Conservation (phyloP, 2,329 filamentous ascomycete species). For the Mycosphaerella sp. region DNA sequence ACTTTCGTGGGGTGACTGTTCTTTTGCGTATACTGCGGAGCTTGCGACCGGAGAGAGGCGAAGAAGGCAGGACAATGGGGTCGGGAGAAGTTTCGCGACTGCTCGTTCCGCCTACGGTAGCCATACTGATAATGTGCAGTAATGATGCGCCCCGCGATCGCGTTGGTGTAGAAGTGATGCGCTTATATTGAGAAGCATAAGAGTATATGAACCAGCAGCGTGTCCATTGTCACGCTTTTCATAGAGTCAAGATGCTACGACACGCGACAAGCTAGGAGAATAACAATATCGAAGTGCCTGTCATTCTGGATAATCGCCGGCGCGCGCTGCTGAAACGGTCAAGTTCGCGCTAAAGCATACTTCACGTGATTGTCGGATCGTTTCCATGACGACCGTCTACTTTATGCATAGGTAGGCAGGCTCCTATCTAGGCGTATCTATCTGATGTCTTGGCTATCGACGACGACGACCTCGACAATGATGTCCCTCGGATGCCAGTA, state of each 20-base stretch:
- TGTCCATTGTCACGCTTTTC: neutral
- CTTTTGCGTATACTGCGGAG: neutral
- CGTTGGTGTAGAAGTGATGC: neutral
- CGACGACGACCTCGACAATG: neutral
- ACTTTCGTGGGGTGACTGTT: conserved; percentile 11
- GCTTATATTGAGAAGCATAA: neutral
- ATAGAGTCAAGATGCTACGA: neutral
- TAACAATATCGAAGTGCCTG: neutral
- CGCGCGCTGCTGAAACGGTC: neutral
- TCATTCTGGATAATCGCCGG: neutral
- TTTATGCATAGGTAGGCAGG: neutral
- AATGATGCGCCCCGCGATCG: neutral
- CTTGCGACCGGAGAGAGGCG: conserved; percentile 25
- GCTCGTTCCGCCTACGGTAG: neutral
- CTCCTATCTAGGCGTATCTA: neutral
- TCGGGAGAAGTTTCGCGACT: conserved; percentile 31
- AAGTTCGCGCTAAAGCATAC: no score
- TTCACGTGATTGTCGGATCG: conserved; percentile 1
- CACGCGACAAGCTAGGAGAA: neutral
- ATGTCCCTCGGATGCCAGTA: conserved; percentile 15
- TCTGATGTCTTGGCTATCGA: no score
- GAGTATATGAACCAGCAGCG: neutral
- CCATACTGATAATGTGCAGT: neutral
- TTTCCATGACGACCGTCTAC: conserved; percentile 2
- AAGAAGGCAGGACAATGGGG: conserved; percentile 32